phyloP scores from a whole-genome alignment of 2,329 filamentous ascomycete genomes.

The Hypoxylon sp. region DNA sequence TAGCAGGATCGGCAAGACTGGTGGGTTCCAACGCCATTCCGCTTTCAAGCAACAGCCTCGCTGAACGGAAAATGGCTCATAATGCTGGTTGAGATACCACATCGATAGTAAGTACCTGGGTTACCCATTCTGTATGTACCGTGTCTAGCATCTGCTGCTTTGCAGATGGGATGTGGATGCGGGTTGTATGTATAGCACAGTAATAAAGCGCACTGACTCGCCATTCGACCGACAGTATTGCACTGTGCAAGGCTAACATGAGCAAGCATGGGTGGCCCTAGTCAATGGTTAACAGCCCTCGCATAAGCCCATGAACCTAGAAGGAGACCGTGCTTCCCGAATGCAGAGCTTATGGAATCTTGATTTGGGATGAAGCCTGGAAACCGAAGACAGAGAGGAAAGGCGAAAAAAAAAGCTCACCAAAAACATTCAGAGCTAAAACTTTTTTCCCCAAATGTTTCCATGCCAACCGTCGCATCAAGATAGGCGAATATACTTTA shows the following conservation, averaged over 20 bases:
- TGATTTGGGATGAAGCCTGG: slow-evolving; percentile 42
- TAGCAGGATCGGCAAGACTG: slow-evolving; percentile 42
- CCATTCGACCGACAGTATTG: slow-evolving; percentile 18
- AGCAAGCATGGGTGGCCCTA: slow-evolving; percentile 34
- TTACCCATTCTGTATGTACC: slow-evolving; percentile 45
- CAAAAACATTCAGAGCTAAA: slow-evolving; percentile 32
- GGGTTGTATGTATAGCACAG: slow-evolving; percentile 41
- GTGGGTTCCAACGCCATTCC: slow-evolving; percentile 41
- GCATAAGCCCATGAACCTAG: slow-evolving; percentile 42
- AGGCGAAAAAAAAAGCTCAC: slow-evolving; percentile 38
- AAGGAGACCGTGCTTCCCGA: slow-evolving; percentile 43
- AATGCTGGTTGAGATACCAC: slow-evolving; percentile 31
- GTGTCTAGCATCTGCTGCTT: slow-evolving; percentile 41
- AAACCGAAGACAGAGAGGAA: slow-evolving; percentile 21
- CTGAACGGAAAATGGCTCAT: slow-evolving; percentile 47
- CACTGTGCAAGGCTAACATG: slow-evolving; percentile 38
- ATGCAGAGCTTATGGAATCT: slow-evolving; percentile 46
- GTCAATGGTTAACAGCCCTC: slow-evolving; percentile 43
- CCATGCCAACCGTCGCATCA: slow-evolving; percentile 27
- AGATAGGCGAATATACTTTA: neutral
- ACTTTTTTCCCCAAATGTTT: slow-evolving; percentile 9
- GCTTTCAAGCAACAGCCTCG: slow-evolving; percentile 39
- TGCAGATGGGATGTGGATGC: slow-evolving; percentile 27
- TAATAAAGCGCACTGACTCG: slow-evolving; percentile 42
- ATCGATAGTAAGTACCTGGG: slow-evolving; percentile 33